phyloP scores from a whole-genome alignment of 1,139 yeast genomes.

The Blastobotrys illinoisensis region DNA sequence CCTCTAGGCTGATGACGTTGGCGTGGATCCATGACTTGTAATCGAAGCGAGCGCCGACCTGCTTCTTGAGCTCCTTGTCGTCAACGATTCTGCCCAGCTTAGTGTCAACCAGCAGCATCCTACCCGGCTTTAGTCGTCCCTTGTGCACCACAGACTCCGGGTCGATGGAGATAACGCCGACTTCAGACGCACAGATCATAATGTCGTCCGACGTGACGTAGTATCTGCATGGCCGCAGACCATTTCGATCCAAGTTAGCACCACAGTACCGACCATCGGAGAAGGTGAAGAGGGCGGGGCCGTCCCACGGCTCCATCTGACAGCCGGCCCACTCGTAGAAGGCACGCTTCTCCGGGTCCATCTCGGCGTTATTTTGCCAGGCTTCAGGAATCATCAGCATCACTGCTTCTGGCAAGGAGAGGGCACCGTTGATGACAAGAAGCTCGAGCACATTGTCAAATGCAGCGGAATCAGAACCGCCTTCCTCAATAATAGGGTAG shows the following conservation, averaged over 20 bases:
- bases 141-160: conserved; percentile 78
- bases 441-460: conserved; percentile 92
- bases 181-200: conserved; percentile 97
- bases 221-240: conserved; percentile 96
- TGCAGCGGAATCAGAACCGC: conserved; percentile 99
- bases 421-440: conserved; percentile 83
- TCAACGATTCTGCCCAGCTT: conserved; percentile 89
- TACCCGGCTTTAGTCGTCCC: conserved; percentile 94
- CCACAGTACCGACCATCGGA: conserved; percentile 98
- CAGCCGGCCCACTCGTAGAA: conserved; percentile 99
- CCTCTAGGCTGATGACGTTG: conserved; percentile 77
- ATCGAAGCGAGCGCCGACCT: conserved; percentile 81
- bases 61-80: conserved; percentile 76
- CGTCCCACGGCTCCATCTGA: conserved; percentile 99
- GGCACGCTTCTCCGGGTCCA: conserved; percentile 89
- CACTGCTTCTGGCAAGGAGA: conserved; percentile 93
- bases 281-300: conserved; percentile 94
- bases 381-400: conserved; percentile 98
- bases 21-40: conserved; percentile 92
- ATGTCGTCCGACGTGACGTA: conserved; percentile 92
- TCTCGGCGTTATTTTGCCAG: conserved; percentile 81
- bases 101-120: conserved; percentile 93
- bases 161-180: conserved; percentile 89
- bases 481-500: conserved; percentile 95
- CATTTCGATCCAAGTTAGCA: conserved; percentile 95